phyloP scores from a whole-genome alignment of 441 rosid genomes.

The Populus hybrid region DNA sequence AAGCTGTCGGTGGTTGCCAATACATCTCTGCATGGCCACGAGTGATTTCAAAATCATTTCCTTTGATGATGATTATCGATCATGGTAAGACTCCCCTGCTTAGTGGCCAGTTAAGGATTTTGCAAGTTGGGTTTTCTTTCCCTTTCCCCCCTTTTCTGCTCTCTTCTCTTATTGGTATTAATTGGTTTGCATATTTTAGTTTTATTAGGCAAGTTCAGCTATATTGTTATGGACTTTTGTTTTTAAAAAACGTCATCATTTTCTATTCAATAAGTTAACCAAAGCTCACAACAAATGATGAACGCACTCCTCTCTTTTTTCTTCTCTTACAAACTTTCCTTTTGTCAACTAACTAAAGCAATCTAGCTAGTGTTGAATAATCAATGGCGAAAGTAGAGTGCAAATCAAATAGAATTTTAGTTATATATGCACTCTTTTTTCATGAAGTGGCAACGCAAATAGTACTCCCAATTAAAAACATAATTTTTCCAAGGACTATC shows the following conservation, averaged over 20 bases:
- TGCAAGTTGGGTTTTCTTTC: background rate
- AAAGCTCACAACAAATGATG: background rate
- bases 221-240: slow-evolving; percentile 3
- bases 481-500: background rate
- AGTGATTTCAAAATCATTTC: slow-evolving; percentile 3
- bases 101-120: background rate
- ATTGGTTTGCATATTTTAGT: slow-evolving; percentile 16
- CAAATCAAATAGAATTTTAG: background rate
- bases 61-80: no score
- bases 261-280: slow-evolving; percentile 5
- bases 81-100: background rate
- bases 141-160: no score
- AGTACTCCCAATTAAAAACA: background rate
- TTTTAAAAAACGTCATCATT: slow-evolving; percentile 7
- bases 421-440: background rate
- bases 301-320: slow-evolving; percentile 6
- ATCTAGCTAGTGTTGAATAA: background rate
- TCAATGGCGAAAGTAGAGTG: background rate
- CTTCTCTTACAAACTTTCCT: background rate
- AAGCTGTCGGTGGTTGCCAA: slow-evolving; percentile 23
- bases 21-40: slow-evolving; percentile 31
- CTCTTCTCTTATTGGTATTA: background rate
- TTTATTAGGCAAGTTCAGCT: background rate
- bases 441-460: background rate
- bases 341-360: background rate